Base-by-base conservation (phyloP, 345 rosid genomes). In the Fremontodendron californicum region DNA sequence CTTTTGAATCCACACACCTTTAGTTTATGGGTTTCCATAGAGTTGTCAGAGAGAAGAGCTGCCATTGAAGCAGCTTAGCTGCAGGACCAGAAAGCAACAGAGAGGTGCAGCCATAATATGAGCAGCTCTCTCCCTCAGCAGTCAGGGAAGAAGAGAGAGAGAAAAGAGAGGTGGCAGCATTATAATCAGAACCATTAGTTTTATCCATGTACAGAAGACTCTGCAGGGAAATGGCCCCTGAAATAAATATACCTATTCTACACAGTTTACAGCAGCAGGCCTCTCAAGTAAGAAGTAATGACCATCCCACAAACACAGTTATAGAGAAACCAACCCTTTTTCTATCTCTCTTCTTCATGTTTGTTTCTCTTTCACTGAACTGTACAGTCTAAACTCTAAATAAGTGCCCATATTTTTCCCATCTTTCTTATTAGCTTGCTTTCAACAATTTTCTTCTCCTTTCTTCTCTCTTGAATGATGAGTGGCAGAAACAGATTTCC, bases 31-130 rank as follows among this genome's bases (percentile, higher is more conserved):
- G 86, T 89, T 89, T 87, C 90, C 86, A 90, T 81, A 84, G 89
- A 70, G 80, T 0, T 89, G 95, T 91, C 95, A 89, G 93, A 88
- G 89, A 88, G 90, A 89, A 79, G 89, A 75, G 89, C 91, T 85
- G 92, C 85, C 78, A 69, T 79, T 63, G 75, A 72, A 63, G 84
- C 82, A 81, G 88, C 82, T 65, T 75, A 79, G 85, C 71, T 83
- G 89, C 83, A 88, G 85, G 71, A 73, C 61, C 85, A 81, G 87
- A 75, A 76, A 78, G 83, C 77, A 40, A 42, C 87, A 81, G 85
- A 85, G 82, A 75, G 84, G 82, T 85, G 68, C 86, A 84, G 89
- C 83, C 87, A 87, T 85, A 80, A 87, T 79, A 81, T 48, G 71
- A 79, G 69, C 78, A 78, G 71, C 70, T 3, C 77, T 72, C 57